Conservation (phyloP, 2,329 filamentous ascomycete genomes). For the Esteya vermicola region DNA sequence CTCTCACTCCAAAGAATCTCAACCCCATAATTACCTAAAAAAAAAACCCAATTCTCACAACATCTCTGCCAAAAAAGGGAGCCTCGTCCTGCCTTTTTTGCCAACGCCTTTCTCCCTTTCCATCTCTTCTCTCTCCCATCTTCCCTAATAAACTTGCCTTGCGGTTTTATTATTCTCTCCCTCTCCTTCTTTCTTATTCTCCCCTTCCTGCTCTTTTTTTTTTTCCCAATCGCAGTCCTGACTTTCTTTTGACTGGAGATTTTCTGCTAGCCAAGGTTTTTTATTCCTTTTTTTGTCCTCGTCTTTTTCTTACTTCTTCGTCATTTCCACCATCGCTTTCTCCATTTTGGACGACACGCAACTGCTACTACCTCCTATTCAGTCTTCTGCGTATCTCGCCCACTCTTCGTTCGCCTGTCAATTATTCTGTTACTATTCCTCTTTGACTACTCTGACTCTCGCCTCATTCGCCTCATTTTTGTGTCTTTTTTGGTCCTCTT, state of each 20-base stretch:
- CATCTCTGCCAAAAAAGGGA: conserved; percentile 9
- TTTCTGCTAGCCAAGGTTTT: not conserved
- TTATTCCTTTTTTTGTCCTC: not conserved
- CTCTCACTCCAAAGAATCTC: conserved; percentile 2
- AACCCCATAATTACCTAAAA: conserved; percentile 10
- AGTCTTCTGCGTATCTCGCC: conserved; percentile 1
- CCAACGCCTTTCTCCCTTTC: not conserved
- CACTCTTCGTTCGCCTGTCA: not conserved
- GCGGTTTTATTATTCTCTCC: not conserved
- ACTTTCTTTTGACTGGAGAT: too few relatives aligned
- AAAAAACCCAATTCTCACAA: conserved; percentile 7
- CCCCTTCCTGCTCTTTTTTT: not conserved
- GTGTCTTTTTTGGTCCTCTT: not conserved
- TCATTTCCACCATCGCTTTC: not conserved
- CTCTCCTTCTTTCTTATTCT: not conserved
- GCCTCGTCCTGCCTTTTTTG: conserved; percentile 3
- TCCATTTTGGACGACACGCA: too few relatives aligned
- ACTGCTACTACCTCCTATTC: not conserved
- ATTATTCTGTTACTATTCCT: not conserved
- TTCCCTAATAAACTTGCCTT: too few relatives aligned
- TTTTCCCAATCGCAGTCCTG: not conserved
- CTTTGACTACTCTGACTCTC: not conserved
- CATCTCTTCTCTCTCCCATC: conserved; percentile 1
- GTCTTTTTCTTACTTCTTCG: not conserved
- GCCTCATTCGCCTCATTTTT: not conserved